These are phyloP conservation scores for Verbena officinalis DNA, from an alignment of 257 asterid species.

Conservation along the genomic window DNA sequence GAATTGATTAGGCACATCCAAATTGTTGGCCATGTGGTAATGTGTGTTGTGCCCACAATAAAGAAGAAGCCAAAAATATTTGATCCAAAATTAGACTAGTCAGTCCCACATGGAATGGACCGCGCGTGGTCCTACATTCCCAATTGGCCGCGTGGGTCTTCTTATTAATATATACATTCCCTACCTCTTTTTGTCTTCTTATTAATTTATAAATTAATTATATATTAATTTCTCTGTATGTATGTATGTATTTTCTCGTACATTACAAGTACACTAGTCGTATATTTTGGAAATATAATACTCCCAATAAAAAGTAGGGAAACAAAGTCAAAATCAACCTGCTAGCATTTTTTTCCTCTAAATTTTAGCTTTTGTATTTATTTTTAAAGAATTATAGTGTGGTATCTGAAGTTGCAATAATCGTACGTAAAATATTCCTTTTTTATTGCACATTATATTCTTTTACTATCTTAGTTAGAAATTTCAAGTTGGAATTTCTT, in stretches of 20 bases:
- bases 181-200: constrained; percentile 25
- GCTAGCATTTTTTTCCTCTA: not conserved
- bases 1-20: constrained; percentile 5
- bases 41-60: constrained; percentile 10
- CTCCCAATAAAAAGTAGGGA: not conserved
- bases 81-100: constrained; percentile 5
- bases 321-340: not conserved
- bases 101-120: constrained; percentile 5
- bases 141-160: constrained; percentile 17
- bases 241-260: constrained; percentile 20
- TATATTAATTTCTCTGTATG: no score
- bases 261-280: constrained; percentile 28
- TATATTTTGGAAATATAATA: constrained; percentile 16
- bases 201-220: not conserved
- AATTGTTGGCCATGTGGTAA: constrained; percentile 11
- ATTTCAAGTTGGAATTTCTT: no score
- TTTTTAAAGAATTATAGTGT: not conserved
- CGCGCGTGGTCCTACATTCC: constrained; percentile 10
- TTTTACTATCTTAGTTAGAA: no score
- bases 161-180: not conserved
- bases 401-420: no score
- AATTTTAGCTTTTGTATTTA: no score
- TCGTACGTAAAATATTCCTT: no score
- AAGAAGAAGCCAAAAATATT: constrained; percentile 9
- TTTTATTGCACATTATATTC: no score